phyloP scores from a whole-genome alignment of 768 basidiomycete species.

The Leccinum ochraceum region DNA sequence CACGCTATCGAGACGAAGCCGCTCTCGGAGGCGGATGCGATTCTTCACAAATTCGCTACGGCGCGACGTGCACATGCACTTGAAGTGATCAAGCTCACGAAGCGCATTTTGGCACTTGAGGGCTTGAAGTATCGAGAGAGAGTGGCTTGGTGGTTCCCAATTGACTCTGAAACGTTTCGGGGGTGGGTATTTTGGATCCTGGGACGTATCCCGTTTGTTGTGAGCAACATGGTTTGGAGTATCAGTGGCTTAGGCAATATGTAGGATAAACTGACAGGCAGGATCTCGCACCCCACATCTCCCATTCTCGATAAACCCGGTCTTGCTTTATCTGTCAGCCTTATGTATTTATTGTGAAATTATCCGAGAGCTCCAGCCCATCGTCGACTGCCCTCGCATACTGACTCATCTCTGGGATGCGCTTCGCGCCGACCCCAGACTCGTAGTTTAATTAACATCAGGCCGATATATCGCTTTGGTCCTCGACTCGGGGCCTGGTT shows the following conservation, averaged over 20 bases:
- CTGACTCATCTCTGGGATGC: no score
- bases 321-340: no score
- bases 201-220: conserved; percentile 19
- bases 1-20: conserved; percentile 11
- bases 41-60: conserved; percentile 38
- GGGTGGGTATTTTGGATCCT: conserved; percentile 25
- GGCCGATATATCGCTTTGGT: no score
- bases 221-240: conserved; percentile 16
- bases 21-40: conserved; percentile 25
- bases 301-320: no score
- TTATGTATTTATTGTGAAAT: no score
- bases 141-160: conserved; percentile 26
- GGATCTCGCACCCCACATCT: no score
- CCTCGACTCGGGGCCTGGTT: no score
- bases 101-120: conserved; percentile 31
- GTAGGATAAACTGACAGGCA: conserved; percentile 1
- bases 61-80: conserved; percentile 42
- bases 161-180: conserved; percentile 29
- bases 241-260: conserved; percentile 24
- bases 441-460: no score
- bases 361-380: no score
- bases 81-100: conserved; percentile 42
- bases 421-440: no score
- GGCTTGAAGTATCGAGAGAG: conserved; percentile 23
- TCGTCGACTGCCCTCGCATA: no score